These are phyloP conservation scores for Scleroderma citrinum DNA, from an alignment of 768 basidiomycete genomes.

Conservation along the genomic window DNA sequence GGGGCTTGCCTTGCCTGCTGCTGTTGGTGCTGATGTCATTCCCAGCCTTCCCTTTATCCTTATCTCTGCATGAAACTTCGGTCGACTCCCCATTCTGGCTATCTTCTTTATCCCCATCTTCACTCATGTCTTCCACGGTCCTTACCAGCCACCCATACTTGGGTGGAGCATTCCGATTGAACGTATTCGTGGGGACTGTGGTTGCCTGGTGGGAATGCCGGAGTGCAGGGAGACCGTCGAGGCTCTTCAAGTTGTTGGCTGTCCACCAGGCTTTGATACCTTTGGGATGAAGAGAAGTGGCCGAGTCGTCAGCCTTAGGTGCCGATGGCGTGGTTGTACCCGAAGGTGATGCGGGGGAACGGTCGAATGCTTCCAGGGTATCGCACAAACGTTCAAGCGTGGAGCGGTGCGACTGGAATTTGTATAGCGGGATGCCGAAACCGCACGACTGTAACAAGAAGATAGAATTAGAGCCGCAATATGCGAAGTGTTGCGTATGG, in stretches of 20 bases:
- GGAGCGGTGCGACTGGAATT: conserved; percentile 50
- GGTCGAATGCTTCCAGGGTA: conserved; percentile 40
- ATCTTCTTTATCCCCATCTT: neutral
- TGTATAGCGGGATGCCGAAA: conserved; percentile 55
- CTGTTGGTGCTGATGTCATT: neutral
- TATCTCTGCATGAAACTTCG: neutral
- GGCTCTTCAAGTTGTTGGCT: conserved; percentile 41
- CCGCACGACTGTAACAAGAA: conserved; percentile 52
- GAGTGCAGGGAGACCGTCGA: conserved; percentile 55
- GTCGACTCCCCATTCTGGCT: neutral
- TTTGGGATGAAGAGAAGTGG: conserved; percentile 15
- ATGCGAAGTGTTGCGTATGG: too few species aligned
- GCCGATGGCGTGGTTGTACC: conserved; percentile 10
- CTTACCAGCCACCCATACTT: neutral
- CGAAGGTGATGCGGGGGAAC: conserved; percentile 9
- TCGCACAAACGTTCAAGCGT: conserved; percentile 42
- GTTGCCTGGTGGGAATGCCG: conserved; percentile 20
- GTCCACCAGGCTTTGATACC: conserved; percentile 56
- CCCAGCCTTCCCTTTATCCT: neutral
- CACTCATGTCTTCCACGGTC: neutral
- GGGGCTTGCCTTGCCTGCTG: neutral
- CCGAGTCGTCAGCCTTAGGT: neutral
- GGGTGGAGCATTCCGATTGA: conserved; percentile 11
- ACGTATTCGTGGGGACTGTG: conserved; percentile 16
- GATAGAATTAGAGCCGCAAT: neutral